Percentiles rank a stretch among this genome's conserved stretches.
phyloP scores from a whole-genome alignment of 768 basidiomycete genomes.

The Calocybe gangraenosa region DNA sequence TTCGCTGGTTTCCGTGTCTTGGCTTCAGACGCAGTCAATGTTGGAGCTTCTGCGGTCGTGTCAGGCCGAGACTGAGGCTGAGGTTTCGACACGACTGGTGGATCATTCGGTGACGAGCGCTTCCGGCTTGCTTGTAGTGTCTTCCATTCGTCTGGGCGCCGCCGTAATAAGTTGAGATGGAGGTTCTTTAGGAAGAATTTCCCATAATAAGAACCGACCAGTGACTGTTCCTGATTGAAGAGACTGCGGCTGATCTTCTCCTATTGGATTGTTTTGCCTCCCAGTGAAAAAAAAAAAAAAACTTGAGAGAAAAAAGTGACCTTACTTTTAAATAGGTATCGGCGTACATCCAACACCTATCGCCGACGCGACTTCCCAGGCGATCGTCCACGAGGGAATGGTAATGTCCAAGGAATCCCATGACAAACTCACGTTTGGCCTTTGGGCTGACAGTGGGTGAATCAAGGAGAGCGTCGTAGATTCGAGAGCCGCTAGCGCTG shows the following conservation, averaged over 20 bases:
- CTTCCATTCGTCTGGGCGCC: slow-evolving; percentile 84
- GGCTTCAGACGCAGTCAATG: slow-evolving; percentile 2
- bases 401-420: slow-evolving; percentile 75
- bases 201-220: slow-evolving; percentile 79
- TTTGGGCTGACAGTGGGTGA: slow-evolving; percentile 62
- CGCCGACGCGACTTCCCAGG: slow-evolving; percentile 85
- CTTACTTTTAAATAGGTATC: slow-evolving; percentile 88
- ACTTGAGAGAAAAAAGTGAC: too few relatives aligned
- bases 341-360: slow-evolving; percentile 87
- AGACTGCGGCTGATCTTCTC: slow-evolving; percentile 90
- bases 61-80: too few relatives aligned
- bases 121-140: slow-evolving; percentile 54
- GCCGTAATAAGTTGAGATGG: slow-evolving; percentile 71
- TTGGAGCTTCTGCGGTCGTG: background rate
- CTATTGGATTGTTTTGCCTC: too few relatives aligned
- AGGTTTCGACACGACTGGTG: background rate
- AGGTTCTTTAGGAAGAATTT: slow-evolving; percentile 82
- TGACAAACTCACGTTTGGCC: slow-evolving; percentile 65
- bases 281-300: too few relatives aligned
- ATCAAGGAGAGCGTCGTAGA: slow-evolving; percentile 76
- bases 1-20: slow-evolving; percentile 9
- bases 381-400: slow-evolving; percentile 82
- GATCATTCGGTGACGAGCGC: slow-evolving; percentile 4
- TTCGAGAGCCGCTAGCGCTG: slow-evolving; percentile 63
- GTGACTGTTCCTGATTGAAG: slow-evolving; percentile 60